A percentile compares a stretch with the other conserved stretches of the same genome.
Evolutionary conservation across 257 asterid species (phyloP).

Genomic region (Nemophila menziesii): DNA sequence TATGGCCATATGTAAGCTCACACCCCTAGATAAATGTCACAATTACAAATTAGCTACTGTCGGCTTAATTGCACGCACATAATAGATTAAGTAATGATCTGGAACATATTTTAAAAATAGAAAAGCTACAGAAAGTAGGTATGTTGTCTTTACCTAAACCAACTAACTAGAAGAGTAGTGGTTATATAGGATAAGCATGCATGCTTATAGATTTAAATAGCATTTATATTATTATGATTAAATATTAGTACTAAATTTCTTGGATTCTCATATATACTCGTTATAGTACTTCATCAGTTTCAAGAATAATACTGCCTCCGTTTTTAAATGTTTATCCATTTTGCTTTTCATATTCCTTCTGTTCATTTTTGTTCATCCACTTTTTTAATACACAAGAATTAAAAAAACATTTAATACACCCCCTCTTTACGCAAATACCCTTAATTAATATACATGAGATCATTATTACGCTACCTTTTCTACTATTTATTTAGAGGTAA

Average conservation of each 20-base stretch:
- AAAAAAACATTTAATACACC: too few species aligned
- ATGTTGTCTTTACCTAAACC: conserved; percentile 22
- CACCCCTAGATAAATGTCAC: conserved; percentile 18
- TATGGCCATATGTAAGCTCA: conserved; percentile 34
- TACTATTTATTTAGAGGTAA: too few species aligned
- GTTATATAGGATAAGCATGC: too few species aligned
- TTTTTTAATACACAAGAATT: too few species aligned
- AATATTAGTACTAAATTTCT: conserved; percentile 21
- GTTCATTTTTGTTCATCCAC: too few species aligned
- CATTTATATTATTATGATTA: not conserved
- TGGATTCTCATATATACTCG: conserved; percentile 46
- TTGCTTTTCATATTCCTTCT: too few species aligned
- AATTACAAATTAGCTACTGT: conserved; percentile 9
- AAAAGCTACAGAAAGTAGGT: conserved; percentile 20
- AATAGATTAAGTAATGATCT: conserved; percentile 5
- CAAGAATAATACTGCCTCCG: too few species aligned
- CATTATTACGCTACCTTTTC: too few species aligned
- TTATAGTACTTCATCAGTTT: conserved; percentile 9
- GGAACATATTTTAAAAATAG: conserved; percentile 5
- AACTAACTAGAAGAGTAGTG: conserved; percentile 14
- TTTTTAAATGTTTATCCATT: too few species aligned
- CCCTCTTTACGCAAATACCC: too few species aligned
- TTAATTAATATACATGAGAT: too few species aligned
- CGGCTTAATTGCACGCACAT: conserved; percentile 23
- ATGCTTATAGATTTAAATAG: too few species aligned